Evolutionary conservation across 2,329 filamentous ascomycete species (phyloP), one percentile per base, ranked within the genome.

Genomic region (Meredithiella fracta): DNA sequence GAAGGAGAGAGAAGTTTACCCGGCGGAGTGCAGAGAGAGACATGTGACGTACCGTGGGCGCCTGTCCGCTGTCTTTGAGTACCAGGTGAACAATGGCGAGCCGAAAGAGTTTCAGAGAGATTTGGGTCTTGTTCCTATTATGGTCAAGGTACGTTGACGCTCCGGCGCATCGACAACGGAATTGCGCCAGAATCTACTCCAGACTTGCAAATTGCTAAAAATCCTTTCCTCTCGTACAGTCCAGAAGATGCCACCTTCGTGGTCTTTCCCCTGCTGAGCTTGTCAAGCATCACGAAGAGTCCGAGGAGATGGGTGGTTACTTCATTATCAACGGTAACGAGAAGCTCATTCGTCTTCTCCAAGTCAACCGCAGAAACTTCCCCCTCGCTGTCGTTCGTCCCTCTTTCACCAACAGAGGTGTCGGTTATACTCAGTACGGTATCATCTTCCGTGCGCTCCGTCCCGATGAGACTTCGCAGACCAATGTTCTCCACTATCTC

Each of bases 241-340:
- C 90, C 58, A 94, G 89, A 67, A 78, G 82, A 67, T 98, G 92
- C 66, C 89, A 98, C 66, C 78, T 98, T 25, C 83, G 94, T 67
- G 84, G 85, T 60, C 83, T 90, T 63, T 83, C 87, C 4, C 92
- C 92, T 0, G 83, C 83, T 9, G 76, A 85, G 64, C 76, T 98
- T 15, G 88, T 97, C 29, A 76, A 85, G 60, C 80, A 81, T 59
- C 94, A 96, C 67, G 92, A 98, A 70, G 92, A 98, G 69, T 86
- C 90, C 0, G 92, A 98, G 69, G 92, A 98, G 69, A 71, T 97
- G 31, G 92, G 92, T 38, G 92, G 92, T 47, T 98, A 97, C 68
- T 98, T 97, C 66, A 82, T 98, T 64, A 86, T 98, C 64, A 98
- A 98, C 67, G 92, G 92, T 61, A 95, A 90, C 65, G 92, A 98